Conservation (phyloP, 495 filamentous ascomycete genomes). For the Penicillium macrosclerotiorum region DNA sequence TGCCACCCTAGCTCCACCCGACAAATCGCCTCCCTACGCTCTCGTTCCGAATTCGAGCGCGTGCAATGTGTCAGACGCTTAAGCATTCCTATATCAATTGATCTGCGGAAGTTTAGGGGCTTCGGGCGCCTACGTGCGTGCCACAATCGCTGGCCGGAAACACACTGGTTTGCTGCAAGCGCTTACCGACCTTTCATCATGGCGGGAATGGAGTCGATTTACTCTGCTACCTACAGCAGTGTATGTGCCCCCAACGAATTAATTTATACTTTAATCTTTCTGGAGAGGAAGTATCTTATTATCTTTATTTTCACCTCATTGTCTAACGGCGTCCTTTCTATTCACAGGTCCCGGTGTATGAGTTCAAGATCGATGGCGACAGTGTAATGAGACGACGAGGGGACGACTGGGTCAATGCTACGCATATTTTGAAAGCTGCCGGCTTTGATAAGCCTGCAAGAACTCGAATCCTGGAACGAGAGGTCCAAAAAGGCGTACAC, state of each 20-base stretch:
- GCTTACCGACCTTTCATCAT: slow-evolving; percentile 32
- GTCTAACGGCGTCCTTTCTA: background rate
- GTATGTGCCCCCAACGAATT: slow-evolving; percentile 49
- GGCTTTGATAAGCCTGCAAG: slow-evolving; percentile 85
- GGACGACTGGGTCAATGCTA: slow-evolving; percentile 94
- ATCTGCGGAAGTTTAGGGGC: slow-evolving; percentile 12
- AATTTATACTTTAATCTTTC: background rate
- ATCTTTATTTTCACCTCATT: background rate
- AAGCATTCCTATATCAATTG: slow-evolving; percentile 12
- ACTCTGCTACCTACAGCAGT: slow-evolving; percentile 91
- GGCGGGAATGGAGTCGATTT: slow-evolving; percentile 55
- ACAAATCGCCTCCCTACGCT: slow-evolving; percentile 20
- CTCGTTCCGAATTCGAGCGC: slow-evolving; percentile 4
- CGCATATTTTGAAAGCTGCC: slow-evolving; percentile 88
- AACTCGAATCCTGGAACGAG: slow-evolving; percentile 91
- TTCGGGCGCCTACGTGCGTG: slow-evolving; percentile 13
- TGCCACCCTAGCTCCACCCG: slow-evolving; percentile 19
- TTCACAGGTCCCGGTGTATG: slow-evolving; percentile 85
- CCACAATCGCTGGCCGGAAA: slow-evolving; percentile 18
- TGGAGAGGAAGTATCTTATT: background rate
- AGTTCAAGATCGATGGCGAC: slow-evolving; percentile 75
- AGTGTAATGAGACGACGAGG: slow-evolving; percentile 85
- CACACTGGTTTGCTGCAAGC: slow-evolving; percentile 19
- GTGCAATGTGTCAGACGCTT: slow-evolving; percentile 17
- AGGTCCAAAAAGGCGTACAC: slow-evolving; percentile 93